Percentiles rank a stretch among this genome's conserved stretches.
These are phyloP conservation scores for Tilletia caries DNA, from an alignment of 1,284 basidiomycete species.

Conservation along the genomic window DNA sequence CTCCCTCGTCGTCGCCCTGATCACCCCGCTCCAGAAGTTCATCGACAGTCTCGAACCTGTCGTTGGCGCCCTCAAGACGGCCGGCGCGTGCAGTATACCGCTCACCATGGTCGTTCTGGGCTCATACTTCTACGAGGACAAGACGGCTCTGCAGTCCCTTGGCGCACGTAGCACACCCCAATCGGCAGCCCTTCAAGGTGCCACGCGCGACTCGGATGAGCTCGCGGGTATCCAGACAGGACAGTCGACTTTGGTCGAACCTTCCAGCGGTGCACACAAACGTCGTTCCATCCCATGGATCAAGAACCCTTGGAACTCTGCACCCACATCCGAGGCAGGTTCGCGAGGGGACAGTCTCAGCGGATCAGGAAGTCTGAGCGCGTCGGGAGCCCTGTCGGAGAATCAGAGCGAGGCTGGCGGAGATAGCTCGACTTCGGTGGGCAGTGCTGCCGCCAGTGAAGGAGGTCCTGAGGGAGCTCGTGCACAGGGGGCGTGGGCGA, in stretches of 20 bases:
- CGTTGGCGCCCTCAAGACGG: slow-evolving; percentile 55
- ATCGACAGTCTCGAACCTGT: slow-evolving; percentile 53
- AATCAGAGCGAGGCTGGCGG: slow-evolving; percentile 8
- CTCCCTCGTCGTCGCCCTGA: slow-evolving; percentile 76
- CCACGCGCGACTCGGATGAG: background rate
- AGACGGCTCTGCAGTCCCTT: slow-evolving; percentile 19
- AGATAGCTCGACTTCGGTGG: background rate
- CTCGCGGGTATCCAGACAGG: background rate
- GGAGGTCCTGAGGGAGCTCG: background rate
- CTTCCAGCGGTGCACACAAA: background rate
- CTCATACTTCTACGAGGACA: slow-evolving; percentile 67
- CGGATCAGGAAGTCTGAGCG: background rate
- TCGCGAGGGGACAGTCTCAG: slow-evolving; percentile 21
- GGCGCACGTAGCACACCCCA: background rate
- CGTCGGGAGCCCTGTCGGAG: slow-evolving; percentile 5
- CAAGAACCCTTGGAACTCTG: slow-evolving; percentile 38
- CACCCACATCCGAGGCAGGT: slow-evolving; percentile 15
- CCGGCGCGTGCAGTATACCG: slow-evolving; percentile 62
- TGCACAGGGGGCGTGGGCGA: slow-evolving; percentile 1
- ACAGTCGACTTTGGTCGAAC: background rate
- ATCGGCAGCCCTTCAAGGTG: background rate
- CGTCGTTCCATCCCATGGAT: slow-evolving; percentile 25
- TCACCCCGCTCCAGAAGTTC: slow-evolving; percentile 62
- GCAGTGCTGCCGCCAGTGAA: background rate
- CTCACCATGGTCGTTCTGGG: slow-evolving; percentile 86